Evolutionary conservation across 768 basidiomycete species (phyloP), one percentile per base, ranked within the genome.

Genomic region (Trametes villosa): DNA sequence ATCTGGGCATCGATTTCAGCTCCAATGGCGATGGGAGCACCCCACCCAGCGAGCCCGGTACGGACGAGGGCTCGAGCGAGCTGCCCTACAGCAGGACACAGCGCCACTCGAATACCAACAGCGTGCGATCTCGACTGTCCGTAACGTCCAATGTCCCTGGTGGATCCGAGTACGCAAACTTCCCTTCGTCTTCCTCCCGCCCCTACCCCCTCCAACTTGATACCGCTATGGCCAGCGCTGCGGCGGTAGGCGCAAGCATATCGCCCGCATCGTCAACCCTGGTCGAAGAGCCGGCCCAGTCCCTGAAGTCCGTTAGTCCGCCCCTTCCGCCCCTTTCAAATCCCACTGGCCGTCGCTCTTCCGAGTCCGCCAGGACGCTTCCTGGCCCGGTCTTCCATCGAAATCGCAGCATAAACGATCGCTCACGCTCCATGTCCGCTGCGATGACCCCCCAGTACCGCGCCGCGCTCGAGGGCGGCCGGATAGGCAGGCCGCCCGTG

Each of bases 391-490:
- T 72, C 3, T 77, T 82, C 62, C 84, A 85, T 57, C 83, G 86
- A 47, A 86, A 90, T 65, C 85, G 86, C 55, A 70, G 76, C 3
- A 66, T 75, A 4, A 87, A 88, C 65, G 90, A 92, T 75, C 85
- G 92, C 29, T 78, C 91, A 47, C 81, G 92, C 77, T 92, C 90
- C 54, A 84, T 92, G 79, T 89, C 89, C 30, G 83, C 88, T 15
- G 77, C 84, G n/a, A 75, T 83, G 12, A 72, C 75, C 29, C 70
- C 69, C 68, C 84, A 63, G 69, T 59, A 81, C 54, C 83, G 85
- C 33, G 77, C 82, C n/a, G 68, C 79, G 40, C 55, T 82, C 34
- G 79, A 75, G 9, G 63, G 65, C 47, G 75, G 73, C 53, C 70
- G 68, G 18, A 53, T 49, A 29, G 67, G 70, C 26, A 65, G 70